Base-by-base conservation (phyloP, 768 basidiomycete species). In the Kwoniella sp. region DNA sequence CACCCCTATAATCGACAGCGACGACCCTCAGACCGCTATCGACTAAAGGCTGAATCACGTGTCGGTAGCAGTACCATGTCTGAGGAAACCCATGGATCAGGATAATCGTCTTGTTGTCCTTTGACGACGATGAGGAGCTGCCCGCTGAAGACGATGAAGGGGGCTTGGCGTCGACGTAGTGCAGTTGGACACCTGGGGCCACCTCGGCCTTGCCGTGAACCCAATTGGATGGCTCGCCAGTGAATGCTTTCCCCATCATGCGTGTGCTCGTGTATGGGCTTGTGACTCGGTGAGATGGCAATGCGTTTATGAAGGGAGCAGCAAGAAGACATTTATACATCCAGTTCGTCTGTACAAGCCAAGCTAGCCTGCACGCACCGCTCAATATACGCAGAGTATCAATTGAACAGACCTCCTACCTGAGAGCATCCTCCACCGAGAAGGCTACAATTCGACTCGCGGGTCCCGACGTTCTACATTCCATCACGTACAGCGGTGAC, bases 81-180 rank as follows among this genome's bases (percentile, higher is more conserved):
- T 72, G 64, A 23, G 71, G 71, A 45, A 64, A 72, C 20, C 71
- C 68, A 45, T 72, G 65, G 25, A 69, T 64, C 26, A 69, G 55
- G 5, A 66, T 23, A 13, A 66, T 55, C 23, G 69, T 70, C 25
- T 57, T 48, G 3, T 57, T 48, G 3, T 29, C 31, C 8, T 51
- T 55, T 7, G 34, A 22, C 45, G 26, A 56, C 22, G 55, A 54
- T 28, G 22, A 54, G 25, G 41, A 60, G 54, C 25, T 56, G 47
- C 17, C 60, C 30, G 53, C 20, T 51, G 66, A 67, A 9, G 41
- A 45, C 20, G 41, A 45, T 45, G 41, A 45, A 38, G 34, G 12
- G 8, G 63, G 55, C 11, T 34, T 20, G 17, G 50, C 47, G 28
- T 64, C 63, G 45, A 64, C 63, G 34, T 55, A 63, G 45, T 63